These are phyloP conservation scores for Neoscytalidium dimidiatum DNA, from an alignment of 2,329 filamentous ascomycete species.

Conservation along the genomic window DNA sequence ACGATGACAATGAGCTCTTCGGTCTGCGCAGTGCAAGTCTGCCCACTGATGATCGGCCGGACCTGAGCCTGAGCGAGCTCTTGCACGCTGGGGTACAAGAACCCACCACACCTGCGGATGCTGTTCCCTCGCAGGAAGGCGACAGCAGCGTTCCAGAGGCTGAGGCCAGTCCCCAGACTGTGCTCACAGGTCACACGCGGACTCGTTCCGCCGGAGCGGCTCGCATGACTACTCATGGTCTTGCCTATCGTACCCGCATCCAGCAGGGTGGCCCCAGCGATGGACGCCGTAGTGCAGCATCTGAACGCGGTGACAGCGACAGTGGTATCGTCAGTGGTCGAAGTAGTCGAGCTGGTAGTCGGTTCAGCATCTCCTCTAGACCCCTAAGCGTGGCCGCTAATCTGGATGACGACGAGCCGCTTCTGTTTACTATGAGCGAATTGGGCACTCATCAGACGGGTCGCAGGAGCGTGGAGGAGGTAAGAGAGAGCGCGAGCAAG, in stretches of 20 bases:
- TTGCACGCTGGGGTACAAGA: conserved; percentile 33
- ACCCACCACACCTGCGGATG: background rate
- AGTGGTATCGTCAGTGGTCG: conserved; percentile 16
- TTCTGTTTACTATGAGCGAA: conserved; percentile 74
- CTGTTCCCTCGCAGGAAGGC: background rate
- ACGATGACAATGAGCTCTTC: conserved; percentile 64
- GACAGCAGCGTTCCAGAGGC: background rate
- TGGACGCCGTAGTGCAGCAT: conserved; percentile 12
- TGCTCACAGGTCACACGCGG: background rate
- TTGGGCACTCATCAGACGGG: conserved; percentile 51
- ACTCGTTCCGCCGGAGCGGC: conserved; percentile 10
- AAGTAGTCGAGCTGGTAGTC: conserved; percentile 20
- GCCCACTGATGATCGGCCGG: conserved; percentile 64
- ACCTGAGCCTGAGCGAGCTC: conserved; percentile 65
- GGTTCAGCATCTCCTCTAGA: conserved; percentile 50
- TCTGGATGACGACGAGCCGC: conserved; percentile 65
- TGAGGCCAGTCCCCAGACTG: conserved; percentile 4
- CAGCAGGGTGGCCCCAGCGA: background rate
- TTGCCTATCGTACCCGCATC: conserved; percentile 16
- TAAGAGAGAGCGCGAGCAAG: conserved; percentile 27
- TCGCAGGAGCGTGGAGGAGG: conserved; percentile 40
- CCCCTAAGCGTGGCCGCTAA: conserved; percentile 28
- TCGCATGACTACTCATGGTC: conserved; percentile 1
- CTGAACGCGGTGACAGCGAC: conserved; percentile 17
- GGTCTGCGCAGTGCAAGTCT: conserved; percentile 68